Conservation (phyloP, 371 early-diverging fungal genomes). For the Actinomortierella ambigua region DNA sequence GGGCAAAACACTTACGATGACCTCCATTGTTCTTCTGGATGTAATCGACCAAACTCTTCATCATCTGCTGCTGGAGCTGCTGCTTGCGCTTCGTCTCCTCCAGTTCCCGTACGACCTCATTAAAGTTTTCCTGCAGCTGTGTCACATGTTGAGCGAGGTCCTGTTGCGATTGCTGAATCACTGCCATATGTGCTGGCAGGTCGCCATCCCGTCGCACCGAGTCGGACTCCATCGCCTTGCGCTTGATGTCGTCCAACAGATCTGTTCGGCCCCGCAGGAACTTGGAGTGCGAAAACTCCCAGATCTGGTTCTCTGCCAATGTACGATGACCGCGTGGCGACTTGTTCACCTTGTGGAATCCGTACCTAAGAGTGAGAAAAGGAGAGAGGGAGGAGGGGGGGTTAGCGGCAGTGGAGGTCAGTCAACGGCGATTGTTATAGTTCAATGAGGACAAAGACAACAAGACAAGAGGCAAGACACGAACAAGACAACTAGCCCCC, state of each 20-base stretch:
- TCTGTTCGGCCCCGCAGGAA: conserved; percentile 82
- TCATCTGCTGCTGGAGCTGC: conserved; percentile 57
- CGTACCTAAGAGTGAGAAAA: conserved; percentile 73
- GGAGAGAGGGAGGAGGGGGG: too few species aligned
- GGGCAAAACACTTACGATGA: conserved; percentile 31
- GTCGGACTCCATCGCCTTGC: conserved; percentile 85
- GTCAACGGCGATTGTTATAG: too few species aligned
- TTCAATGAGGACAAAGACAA: too few species aligned
- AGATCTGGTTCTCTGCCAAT: conserved; percentile 83
- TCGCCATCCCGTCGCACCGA: conserved; percentile 75
- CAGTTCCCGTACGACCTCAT: conserved; percentile 71
- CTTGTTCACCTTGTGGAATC: conserved; percentile 89
- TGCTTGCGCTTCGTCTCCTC: conserved; percentile 71
- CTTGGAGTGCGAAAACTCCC: conserved; percentile 92
- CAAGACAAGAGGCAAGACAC: too few species aligned
- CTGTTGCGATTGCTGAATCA: conserved; percentile 76
- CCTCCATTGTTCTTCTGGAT: conserved; percentile 57
- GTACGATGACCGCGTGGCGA: conserved; percentile 84
- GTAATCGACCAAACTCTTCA: conserved; percentile 62
- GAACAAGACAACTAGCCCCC: too few species aligned
- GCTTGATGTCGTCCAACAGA: conserved; percentile 82
- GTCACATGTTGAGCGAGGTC: conserved; percentile 75
- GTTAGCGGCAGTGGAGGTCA: too few species aligned
- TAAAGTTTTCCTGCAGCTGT: conserved; percentile 72
- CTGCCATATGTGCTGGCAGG: conserved; percentile 68